Evolutionary conservation across 2,329 filamentous ascomycete species (phyloP).

Genomic region (Aspergillus spinulosporus): DNA sequence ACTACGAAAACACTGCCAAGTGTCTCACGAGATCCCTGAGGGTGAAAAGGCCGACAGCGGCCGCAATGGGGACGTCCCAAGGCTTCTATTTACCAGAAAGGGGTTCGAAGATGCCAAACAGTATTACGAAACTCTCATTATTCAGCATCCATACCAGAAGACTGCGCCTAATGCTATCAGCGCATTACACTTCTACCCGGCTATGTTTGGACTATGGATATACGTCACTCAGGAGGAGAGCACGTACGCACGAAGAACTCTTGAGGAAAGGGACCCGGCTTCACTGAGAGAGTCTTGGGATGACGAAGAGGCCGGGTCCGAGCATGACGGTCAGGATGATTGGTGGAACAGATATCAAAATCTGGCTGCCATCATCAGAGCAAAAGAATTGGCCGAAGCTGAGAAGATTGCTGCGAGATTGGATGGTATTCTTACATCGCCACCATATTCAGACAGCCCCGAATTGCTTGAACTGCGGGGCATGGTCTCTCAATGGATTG

Average conservation of each 20-base stretch:
- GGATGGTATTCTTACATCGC: slow-evolving; percentile 67
- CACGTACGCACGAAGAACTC: slow-evolving; percentile 44
- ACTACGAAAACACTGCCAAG: slow-evolving; percentile 55
- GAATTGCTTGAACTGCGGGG: slow-evolving; percentile 70
- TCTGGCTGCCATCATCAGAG: slow-evolving; percentile 42
- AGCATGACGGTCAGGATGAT: slow-evolving; percentile 23
- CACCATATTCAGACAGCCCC: slow-evolving; percentile 68
- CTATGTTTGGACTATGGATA: slow-evolving; percentile 77
- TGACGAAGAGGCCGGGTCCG: slow-evolving; percentile 32
- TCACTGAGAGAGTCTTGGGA: slow-evolving; percentile 32
- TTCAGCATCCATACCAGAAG: slow-evolving; percentile 71
- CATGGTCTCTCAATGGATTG: slow-evolving; percentile 73
- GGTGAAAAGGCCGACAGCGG: not conserved
- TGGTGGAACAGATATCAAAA: slow-evolving; percentile 36
- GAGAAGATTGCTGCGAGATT: slow-evolving; percentile 66
- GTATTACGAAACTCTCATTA: slow-evolving; percentile 77
- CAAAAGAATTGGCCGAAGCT: slow-evolving; percentile 59
- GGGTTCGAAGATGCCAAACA: slow-evolving; percentile 60
- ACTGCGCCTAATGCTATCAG: slow-evolving; percentile 60
- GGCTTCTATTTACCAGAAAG: slow-evolving; percentile 43
- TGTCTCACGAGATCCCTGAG: slow-evolving; percentile 18
- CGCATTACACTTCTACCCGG: slow-evolving; percentile 76
- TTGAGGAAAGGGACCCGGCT: slow-evolving; percentile 32
- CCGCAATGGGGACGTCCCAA: slow-evolving; percentile 8
- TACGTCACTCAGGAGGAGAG: slow-evolving; percentile 69